Evolutionary conservation across 306 rosid genomes (phyloP).

Genomic region (Cucurbita ficifolia): DNA sequence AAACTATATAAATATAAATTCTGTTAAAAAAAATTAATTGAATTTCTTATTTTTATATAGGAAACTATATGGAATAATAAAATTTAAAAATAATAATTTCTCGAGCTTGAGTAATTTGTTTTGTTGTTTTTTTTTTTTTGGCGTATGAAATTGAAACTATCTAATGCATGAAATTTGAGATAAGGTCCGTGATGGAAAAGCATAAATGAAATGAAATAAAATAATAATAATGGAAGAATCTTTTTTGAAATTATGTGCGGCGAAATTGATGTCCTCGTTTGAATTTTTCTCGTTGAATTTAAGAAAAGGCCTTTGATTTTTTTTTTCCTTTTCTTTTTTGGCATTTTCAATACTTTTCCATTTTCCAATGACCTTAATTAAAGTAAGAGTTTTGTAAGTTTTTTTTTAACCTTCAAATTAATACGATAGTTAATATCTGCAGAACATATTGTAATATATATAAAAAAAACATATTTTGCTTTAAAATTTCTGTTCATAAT

Average conservation of each 20-base stretch:
- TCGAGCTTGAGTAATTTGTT: too few species aligned
- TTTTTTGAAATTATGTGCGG: background rate
- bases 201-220: background rate
- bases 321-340: background rate
- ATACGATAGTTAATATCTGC: too few species aligned
- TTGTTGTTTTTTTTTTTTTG: too few species aligned
- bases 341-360: background rate
- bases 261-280: background rate
- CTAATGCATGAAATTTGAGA: background rate
- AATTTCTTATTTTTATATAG: too few species aligned
- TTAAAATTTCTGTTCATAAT: too few species aligned
- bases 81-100: too few species aligned
- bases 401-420: too few species aligned
- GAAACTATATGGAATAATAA: too few species aligned
- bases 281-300: background rate
- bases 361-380: background rate
- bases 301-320: background rate
- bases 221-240: background rate
- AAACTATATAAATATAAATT: too few species aligned
- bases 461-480: too few species aligned
- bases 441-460: too few species aligned
- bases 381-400: background rate
- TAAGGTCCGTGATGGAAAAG: background rate
- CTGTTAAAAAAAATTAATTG: too few species aligned
- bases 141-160: background rate